phyloP scores from a whole-genome alignment of 176 grass and related monocot species.

The Eleusine coracana region DNA sequence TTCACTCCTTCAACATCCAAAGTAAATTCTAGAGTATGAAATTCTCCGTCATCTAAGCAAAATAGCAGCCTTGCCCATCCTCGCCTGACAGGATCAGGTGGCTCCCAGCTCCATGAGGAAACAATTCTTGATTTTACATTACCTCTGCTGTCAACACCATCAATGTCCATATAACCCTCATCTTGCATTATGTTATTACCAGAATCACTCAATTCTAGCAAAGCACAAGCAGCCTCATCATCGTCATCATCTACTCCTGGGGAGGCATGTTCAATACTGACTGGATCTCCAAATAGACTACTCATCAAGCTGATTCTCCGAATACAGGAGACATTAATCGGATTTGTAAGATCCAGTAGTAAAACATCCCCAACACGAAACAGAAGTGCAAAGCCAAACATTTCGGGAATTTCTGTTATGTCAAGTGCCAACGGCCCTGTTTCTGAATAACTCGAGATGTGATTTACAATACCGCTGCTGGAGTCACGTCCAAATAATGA shows the following conservation, averaged over 20 bases:
- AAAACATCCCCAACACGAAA: slow-evolving; percentile 88
- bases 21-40: slow-evolving; percentile 81
- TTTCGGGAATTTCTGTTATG: slow-evolving; percentile 77
- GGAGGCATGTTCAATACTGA: slow-evolving; percentile 72
- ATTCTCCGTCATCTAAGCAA: slow-evolving; percentile 87
- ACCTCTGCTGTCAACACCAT: slow-evolving; percentile 63
- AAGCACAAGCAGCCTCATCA: slow-evolving; percentile 86
- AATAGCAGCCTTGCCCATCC: slow-evolving; percentile 71
- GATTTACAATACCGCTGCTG: slow-evolving; percentile 45
- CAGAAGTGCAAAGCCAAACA: slow-evolving; percentile 87
- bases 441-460: slow-evolving; percentile 76
- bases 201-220: slow-evolving; percentile 92
- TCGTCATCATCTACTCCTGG: slow-evolving; percentile 81
- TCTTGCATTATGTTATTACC: slow-evolving; percentile 69
- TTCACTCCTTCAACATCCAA: slow-evolving; percentile 62
- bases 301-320: slow-evolving; percentile 63
- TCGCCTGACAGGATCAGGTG: slow-evolving; percentile 40
- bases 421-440: slow-evolving; percentile 73
- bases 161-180: slow-evolving; percentile 89
- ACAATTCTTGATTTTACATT: slow-evolving; percentile 61
- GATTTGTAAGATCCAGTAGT: slow-evolving; percentile 85
- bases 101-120: slow-evolving; percentile 98
- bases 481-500: slow-evolving; percentile 71
- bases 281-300: slow-evolving; percentile 62
- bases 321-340: slow-evolving; percentile 65